Base-by-base conservation (phyloP, 108 stramenopile species). In the Bacterosira constricta region DNA sequence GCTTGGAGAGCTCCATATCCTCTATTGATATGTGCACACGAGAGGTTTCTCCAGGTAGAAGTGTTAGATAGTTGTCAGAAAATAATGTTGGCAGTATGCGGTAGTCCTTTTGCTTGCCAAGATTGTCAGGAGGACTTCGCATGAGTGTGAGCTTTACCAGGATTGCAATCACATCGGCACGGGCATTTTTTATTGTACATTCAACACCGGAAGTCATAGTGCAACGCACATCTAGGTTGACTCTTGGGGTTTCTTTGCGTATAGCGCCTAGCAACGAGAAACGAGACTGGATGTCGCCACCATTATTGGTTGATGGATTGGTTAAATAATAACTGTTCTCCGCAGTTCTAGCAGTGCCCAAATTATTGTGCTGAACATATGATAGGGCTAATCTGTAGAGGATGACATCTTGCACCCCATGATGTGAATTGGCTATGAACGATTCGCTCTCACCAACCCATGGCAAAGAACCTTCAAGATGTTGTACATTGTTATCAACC, bases 291-390 rank as follows among this genome's bases (percentile, higher is more conserved):
- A 58, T 44, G 7, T 66, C 15, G 44, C 21, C 32, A 13, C 15
- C 21, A 26, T 37, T 32, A n/a, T 6, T 58, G 13, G 20, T 34
- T 35, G 36, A 37, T 39, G 73, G 73, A 61, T 66, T 37, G 7
- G 65, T 66, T 30, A 75, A 55, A 36, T 49, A 66, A 52, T 75
- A 75, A 9, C 44, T 45, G 32, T 75, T 75, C 31, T 32, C 59
- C 60, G 39, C 50, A 0, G 36, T 38, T 20, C 25, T 53, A 13
- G 34, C 39, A 44, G 30, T 60, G 50, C 18, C 41, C 1, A 1
- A 1, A 13, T 34, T 23, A 47, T 58, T 25, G 7, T 18, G 21
- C 29, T 25, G 1, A 20, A 27, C 36, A 18, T 56, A 75, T 0
- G 20, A n/a, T 13, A 66, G 3, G 45, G 66, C 58, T 5, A 75